Base-by-base conservation (phyloP, 2,329 filamentous ascomycete genomes). In the Hypoxylon sp. region DNA sequence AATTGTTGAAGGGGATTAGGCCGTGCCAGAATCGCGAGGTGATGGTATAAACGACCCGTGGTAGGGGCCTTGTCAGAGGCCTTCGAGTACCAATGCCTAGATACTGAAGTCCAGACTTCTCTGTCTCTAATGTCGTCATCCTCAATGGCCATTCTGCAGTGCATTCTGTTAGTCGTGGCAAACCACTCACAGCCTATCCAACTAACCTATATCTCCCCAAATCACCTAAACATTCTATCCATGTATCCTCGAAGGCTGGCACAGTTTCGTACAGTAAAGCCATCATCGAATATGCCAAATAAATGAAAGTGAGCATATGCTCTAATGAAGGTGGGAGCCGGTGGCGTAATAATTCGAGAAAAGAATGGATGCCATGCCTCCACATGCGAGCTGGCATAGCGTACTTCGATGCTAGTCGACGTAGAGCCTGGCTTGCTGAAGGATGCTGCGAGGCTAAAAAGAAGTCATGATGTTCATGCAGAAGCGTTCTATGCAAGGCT, bases 341-440 rank as follows among this genome's bases (percentile, higher is more conserved):
- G 67, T 92, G 88, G 0, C 92, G 83, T 0, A 97, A 76, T 0
- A 96, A 75, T 68, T 97, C 92, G 0, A 97, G 81, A 59, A 95
- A 95, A 0, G 88, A 89, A 73, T 96, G 93, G 3, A 98, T 97
- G 0, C 92, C 94, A 70, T 97, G 92, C 0, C 92, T 85, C 95
- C 95, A 98, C 91, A 98, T 95, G 0, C 94, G 82, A 0, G 92
- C 93, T 0, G 94, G 94, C 92, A 98, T 97, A 0, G 89, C 88
- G 70, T 97, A 97, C 64, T 95, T 95, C 0, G 85, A 84, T 0
- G 93, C 90, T 0, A 97, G 77, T 0, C 87, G 81, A 2, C 86
- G 84, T 0, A 98, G 75, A 0, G 89, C 87, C 0, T 83, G 82
- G 22, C 85, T 91, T 0, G 93, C 92, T 0, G 89, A 90, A 0